Conservation (phyloP, 306 rosid genomes). For the Boehmeria nivea region DNA sequence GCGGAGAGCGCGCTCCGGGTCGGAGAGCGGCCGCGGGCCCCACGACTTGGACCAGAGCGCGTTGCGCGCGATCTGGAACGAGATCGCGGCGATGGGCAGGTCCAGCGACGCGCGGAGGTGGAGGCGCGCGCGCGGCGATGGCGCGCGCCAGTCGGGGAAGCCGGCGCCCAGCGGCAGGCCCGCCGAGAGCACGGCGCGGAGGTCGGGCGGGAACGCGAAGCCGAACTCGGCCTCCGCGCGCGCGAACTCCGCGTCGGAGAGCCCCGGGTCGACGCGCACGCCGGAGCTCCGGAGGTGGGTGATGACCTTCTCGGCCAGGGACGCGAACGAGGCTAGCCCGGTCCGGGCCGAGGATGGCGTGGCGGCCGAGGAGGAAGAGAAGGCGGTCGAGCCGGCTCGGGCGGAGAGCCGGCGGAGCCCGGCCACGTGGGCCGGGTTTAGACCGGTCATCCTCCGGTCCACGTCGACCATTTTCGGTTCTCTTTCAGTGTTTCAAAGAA, state of each 20-base stretch:
- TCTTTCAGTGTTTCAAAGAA: too few species aligned
- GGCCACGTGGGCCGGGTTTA: conserved; percentile 89
- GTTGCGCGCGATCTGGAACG: conserved; percentile 83
- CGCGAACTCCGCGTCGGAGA: conserved; percentile 80
- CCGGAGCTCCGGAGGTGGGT: conserved; percentile 67
- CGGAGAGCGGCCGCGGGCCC: conserved; percentile 81
- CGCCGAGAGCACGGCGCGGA: conserved; percentile 77
- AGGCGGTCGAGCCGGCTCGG: conserved; percentile 64
- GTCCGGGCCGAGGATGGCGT: conserved; percentile 36
- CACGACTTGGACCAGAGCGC: conserved; percentile 85
- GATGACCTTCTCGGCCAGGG: conserved; percentile 56
- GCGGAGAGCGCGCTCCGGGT: conserved; percentile 75
- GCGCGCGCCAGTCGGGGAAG: conserved; percentile 86
- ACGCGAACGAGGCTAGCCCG: conserved; percentile 74
- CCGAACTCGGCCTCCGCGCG: conserved; percentile 93
- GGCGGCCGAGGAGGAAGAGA: conserved; percentile 26
- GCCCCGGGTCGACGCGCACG: conserved; percentile 58
- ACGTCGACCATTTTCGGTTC: conserved; percentile 80
- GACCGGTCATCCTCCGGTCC: conserved; percentile 92
- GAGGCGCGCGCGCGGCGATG: conserved; percentile 57
- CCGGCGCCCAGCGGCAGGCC: conserved; percentile 87
- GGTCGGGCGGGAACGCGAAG: conserved; percentile 88
- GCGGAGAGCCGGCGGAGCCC: conserved; percentile 93
- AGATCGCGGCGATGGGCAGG: conserved; percentile 92
- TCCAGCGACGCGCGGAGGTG: conserved; percentile 81